phyloP scores from a whole-genome alignment of 768 basidiomycete genomes.

The Calocybe gangraenosa region DNA sequence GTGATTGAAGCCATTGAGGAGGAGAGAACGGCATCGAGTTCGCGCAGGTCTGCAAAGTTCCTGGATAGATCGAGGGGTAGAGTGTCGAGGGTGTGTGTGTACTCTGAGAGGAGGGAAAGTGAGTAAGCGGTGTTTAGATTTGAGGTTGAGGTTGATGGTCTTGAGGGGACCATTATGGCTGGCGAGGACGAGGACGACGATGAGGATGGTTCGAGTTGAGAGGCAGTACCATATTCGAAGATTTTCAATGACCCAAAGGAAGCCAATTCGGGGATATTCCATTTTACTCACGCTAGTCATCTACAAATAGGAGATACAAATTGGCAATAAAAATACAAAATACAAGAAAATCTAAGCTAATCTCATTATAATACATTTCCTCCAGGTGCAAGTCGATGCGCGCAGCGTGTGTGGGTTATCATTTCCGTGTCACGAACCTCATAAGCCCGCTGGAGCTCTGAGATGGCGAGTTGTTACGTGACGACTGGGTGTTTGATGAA shows the following conservation, averaged over 20 bases:
- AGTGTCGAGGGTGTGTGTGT: slow-evolving; percentile 89
- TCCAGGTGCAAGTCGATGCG: too few species aligned
- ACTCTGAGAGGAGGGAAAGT: slow-evolving; percentile 72
- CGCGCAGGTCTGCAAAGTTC: slow-evolving; percentile 92
- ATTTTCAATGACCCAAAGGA: slow-evolving; percentile 9
- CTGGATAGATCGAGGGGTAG: slow-evolving; percentile 93
- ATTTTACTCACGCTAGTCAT: slow-evolving; percentile 21
- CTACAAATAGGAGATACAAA: too few species aligned
- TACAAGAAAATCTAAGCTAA: too few species aligned
- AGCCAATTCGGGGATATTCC: slow-evolving; percentile 15
- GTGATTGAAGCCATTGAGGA: slow-evolving; percentile 81
- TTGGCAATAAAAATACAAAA: slow-evolving; percentile 4
- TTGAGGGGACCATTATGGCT: slow-evolving; percentile 32
- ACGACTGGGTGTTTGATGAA: slow-evolving; percentile 15
- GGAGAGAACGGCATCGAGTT: slow-evolving; percentile 97
- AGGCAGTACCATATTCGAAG: slow-evolving; percentile 13
- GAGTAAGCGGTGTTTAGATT: slow-evolving; percentile 50
- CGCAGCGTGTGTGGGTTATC: slow-evolving; percentile 3
- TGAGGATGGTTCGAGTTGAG: slow-evolving; percentile 7
- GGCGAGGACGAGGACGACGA: slow-evolving; percentile 5
- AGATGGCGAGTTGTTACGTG: slow-evolving; percentile 15
- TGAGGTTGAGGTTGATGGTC: slow-evolving; percentile 22
- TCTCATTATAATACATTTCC: too few species aligned
- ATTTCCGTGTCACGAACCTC: slow-evolving; percentile 31
- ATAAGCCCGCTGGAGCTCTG: slow-evolving; percentile 27